Evolutionary conservation across 306 rosid species (phyloP).

Genomic region (Quercus agrifolia): DNA sequence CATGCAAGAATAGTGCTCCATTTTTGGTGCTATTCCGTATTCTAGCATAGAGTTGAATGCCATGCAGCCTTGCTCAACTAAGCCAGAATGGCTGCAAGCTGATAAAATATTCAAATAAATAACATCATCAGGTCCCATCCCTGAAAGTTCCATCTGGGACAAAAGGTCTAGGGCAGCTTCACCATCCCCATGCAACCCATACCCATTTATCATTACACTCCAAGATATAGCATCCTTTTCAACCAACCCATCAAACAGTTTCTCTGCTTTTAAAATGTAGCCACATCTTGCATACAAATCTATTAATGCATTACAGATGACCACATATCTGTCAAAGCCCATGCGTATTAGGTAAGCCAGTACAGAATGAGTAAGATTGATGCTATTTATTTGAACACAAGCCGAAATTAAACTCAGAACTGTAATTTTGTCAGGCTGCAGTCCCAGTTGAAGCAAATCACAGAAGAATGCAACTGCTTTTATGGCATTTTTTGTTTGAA

Average conservation of each 20-base stretch:
- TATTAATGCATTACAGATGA: constrained; percentile 22
- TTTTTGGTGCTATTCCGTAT: constrained; percentile 4
- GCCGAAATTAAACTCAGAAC: constrained; percentile 27
- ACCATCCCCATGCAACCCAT: constrained; percentile 31
- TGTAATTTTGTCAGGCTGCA: constrained; percentile 30
- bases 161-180: constrained; percentile 36
- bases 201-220: constrained; percentile 34
- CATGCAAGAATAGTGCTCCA: constrained; percentile 33
- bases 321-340: constrained; percentile 25
- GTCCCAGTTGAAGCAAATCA: constrained; percentile 20
- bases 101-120: constrained; percentile 28
- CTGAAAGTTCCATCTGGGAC: constrained; percentile 21
- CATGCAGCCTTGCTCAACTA: constrained; percentile 24
- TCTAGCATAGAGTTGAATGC: constrained; percentile 26
- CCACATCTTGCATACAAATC: constrained; percentile 34
- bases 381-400: constrained; percentile 21
- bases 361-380: constrained; percentile 3
- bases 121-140: constrained; percentile 15
- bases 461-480: constrained; percentile 11
- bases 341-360: constrained; percentile 11
- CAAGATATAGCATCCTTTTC: constrained; percentile 27
- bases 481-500: constrained; percentile 11
- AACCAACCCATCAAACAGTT: constrained; percentile 22
- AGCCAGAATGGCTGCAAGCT: constrained; percentile 34
- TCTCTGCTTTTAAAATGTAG: constrained; percentile 20